Base-by-base conservation (phyloP, 805 yeast genomes). In the Lipomyces kockii region DNA sequence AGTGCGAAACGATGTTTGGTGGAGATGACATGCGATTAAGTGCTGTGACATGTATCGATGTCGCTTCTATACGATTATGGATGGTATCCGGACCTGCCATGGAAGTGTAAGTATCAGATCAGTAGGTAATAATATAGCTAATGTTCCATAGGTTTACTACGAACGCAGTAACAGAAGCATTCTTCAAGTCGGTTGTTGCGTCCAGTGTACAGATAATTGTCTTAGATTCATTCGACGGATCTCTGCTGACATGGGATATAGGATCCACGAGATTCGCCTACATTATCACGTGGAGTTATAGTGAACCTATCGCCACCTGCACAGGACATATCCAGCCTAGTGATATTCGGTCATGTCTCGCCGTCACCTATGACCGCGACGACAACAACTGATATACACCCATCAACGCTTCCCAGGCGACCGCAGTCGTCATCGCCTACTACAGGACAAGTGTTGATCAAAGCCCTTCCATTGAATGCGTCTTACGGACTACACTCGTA, bases 81-180 rank as follows among this genome's bases (percentile, higher is more conserved):
- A 61, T 58, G 68, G 51, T 58, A 34, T 62, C 68, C 8, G 65
- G 65, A 12, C 58, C 60, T 22, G 32, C 29, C 5, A 20, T 65
- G 55, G n/a, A 27, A 4, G 51, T 65, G 67, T 64, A 60, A 17
- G 67, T 25, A n/a, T 32, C 27, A n/a, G 27, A 39, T 35, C 37
- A 2, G 14, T 12, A 39, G 9, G 17, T 56, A 12, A 27, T 25
- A 56, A 27, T 56, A 49, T 8, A 8, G 49, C 58, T 34, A 46
- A 60, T 8, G 11, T 20, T 51, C 32, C 34, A 9, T 27, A 64
- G 68, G 12, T 65, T 52, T 43, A 62, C 68, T 12, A 49, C 60
- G 25, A 60, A 58, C 54, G 34, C 68, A 25, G 39, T 34, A 22
- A 49, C 68, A 3, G 58, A 62, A 29, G 53, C 39, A 27, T 62